A percentile compares a stretch with the other conserved stretches of the same genome.
These are phyloP conservation scores for Logfia minima DNA, from an alignment of 129 eudicot species.

Conservation along the genomic window DNA sequence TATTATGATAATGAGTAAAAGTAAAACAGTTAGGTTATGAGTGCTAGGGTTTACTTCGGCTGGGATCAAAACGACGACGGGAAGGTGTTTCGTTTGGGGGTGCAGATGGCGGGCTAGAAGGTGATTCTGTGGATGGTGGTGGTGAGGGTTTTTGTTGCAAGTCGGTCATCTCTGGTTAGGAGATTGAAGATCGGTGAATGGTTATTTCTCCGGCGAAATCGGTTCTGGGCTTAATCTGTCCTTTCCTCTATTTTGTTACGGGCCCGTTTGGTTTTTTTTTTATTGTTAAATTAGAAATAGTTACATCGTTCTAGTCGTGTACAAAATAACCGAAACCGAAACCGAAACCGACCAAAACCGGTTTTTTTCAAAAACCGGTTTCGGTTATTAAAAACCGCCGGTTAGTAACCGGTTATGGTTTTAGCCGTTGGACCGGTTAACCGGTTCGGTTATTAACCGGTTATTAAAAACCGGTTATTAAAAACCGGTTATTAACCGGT, in stretches of 20 bases:
- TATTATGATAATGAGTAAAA: background rate
- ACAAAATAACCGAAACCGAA: no score
- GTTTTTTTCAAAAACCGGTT: no score
- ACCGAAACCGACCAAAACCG: no score
- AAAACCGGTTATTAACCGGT: no score
- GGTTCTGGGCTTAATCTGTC: background rate
- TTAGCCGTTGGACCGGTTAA: no score
- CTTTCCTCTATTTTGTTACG: background rate
- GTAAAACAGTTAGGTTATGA: background rate
- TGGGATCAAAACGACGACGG: conserved; percentile 38
- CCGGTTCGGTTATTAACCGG: no score
- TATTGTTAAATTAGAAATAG: no score
- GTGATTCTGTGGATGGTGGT: conserved; percentile 22
- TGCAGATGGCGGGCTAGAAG: conserved; percentile 24
- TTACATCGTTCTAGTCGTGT: no score
- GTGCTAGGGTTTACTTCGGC: conserved; percentile 34
- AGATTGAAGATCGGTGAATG: background rate
- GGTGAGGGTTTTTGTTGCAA: background rate
- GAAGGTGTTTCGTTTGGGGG: conserved; percentile 16
- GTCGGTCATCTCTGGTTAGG: background rate
- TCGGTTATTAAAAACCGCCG: no score
- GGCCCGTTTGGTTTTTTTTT: no score
- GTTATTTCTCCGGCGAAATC: background rate
- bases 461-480: no score
- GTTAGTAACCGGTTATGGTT: no score